Percentiles rank a stretch among this genome's conserved stretches.
phyloP scores from a whole-genome alignment of 129 eudicot genomes.

The Flaveria trinervia region DNA sequence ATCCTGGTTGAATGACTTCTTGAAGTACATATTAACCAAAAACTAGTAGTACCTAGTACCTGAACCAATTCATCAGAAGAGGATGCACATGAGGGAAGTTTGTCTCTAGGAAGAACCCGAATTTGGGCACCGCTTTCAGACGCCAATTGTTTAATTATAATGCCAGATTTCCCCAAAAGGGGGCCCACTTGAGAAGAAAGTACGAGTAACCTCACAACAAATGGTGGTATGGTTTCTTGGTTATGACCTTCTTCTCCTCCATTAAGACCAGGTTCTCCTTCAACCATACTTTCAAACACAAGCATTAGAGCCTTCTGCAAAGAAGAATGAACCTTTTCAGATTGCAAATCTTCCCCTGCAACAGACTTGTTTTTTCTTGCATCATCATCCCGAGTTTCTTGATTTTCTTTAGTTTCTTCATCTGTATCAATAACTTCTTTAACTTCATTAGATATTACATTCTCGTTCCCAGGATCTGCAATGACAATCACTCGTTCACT shows the following conservation, averaged over 20 bases:
- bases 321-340: slow-evolving; percentile 51
- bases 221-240: slow-evolving; percentile 32
- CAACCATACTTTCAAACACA: slow-evolving; percentile 73
- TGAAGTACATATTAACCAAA: not conserved
- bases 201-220: slow-evolving; percentile 66
- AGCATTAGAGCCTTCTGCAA: slow-evolving; percentile 76
- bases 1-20: not conserved
- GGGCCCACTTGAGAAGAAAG: slow-evolving; percentile 74
- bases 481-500: slow-evolving; percentile 74
- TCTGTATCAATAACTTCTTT: slow-evolving; percentile 36
- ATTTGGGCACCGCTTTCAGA: slow-evolving; percentile 87
- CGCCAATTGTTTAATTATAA: slow-evolving; percentile 66
- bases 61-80: slow-evolving; percentile 87
- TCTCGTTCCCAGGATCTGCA: slow-evolving; percentile 55
- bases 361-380: slow-evolving; percentile 41
- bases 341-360: slow-evolving; percentile 42
- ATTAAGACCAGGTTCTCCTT: slow-evolving; percentile 48
- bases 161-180: slow-evolving; percentile 68
- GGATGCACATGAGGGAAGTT: slow-evolving; percentile 78
- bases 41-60: slow-evolving; percentile 41
- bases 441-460: slow-evolving; percentile 35
- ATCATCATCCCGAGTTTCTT: slow-evolving; percentile 36
- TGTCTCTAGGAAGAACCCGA: slow-evolving; percentile 73
- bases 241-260: slow-evolving; percentile 51
- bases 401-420: slow-evolving; percentile 43